Base-by-base conservation (phyloP, 1,284 basidiomycete genomes). In the Pseudozyma thailandica region DNA sequence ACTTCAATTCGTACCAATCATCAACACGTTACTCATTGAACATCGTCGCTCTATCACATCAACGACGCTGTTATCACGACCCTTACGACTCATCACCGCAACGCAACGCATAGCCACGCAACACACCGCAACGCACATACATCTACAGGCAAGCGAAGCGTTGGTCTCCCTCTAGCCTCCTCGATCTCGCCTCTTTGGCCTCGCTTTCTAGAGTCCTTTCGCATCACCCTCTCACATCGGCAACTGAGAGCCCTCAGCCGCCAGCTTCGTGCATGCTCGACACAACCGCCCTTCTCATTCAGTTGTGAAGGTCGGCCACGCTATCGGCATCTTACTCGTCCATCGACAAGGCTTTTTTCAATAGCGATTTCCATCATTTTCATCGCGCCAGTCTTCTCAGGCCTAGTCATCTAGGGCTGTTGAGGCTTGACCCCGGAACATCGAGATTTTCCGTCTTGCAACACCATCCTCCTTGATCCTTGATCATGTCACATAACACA, bases 191-290 rank as follows among this genome's bases (percentile, higher is more conserved):
- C n/a, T n/a, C n/a, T n/a, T n/a, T n/a, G n/a, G n/a, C n/a, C n/a
- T n/a, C n/a, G n/a, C n/a, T 35, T 15, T 15, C 18, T 18, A n/a
- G 4, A 4, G 5, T 12, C 8, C 2, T 44, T 26, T 7, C 12
- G 33, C 31, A 25, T 4, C 45, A 35, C n/a, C 21, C 18, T 25
- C 6, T 30, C 33, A 4, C 25, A 26, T 33, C 12, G 26, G 42
- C 47, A 44, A 25, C 54, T 57, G 54, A 50, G 54, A 39, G 47
- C 54, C 41, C 54, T 50, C 54, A 57, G 54, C 41, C 35, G 41
- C 27, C 20, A 21, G 18, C 0, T 12, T 6, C 42, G 38, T 50
- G 54, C 23, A 62, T 62, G 59, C 46, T 30, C 50, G 31, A 33
- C 21, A 39, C 42, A n/a, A 44, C 9, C 27, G 5, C 42, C 13